Evolutionary conservation across 2,329 filamentous ascomycete species (phyloP).

Genomic region (Aspergillus sp.): DNA sequence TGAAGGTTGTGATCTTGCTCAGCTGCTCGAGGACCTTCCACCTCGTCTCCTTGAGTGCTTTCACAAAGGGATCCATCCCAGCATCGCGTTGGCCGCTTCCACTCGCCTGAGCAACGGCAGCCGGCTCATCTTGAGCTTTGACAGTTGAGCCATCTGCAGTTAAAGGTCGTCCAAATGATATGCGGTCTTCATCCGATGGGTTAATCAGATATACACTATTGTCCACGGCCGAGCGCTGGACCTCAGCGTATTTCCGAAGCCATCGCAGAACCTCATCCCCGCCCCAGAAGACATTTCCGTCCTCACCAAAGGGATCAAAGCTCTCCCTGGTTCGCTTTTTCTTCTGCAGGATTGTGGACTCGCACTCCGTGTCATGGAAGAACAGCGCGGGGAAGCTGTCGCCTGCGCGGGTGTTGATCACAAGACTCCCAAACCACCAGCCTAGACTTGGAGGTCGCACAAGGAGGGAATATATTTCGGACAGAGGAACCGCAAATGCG

Average conservation of each 20-base stretch:
- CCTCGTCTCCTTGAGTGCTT: slow-evolving; percentile 88
- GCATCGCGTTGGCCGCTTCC: slow-evolving; percentile 57
- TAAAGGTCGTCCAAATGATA: slow-evolving; percentile 66
- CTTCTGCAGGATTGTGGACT: slow-evolving; percentile 91
- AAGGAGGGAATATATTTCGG: slow-evolving; percentile 85
- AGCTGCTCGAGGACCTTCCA: slow-evolving; percentile 98
- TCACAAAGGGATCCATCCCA: slow-evolving; percentile 88
- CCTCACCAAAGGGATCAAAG: slow-evolving; percentile 87
- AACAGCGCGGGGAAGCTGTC: slow-evolving; percentile 95
- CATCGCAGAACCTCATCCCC: slow-evolving; percentile 93
- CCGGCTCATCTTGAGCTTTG: slow-evolving; percentile 39
- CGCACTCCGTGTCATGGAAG: slow-evolving; percentile 96
- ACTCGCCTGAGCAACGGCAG: slow-evolving; percentile 35
- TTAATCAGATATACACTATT: slow-evolving; percentile 90
- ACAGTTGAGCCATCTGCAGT: slow-evolving; percentile 46
- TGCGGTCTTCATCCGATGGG: slow-evolving; percentile 78
- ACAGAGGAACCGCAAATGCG: slow-evolving; percentile 87
- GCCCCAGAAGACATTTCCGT: slow-evolving; percentile 87
- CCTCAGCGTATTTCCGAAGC: slow-evolving; percentile 78
- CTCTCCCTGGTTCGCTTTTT: slow-evolving; percentile 79
- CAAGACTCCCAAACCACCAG: slow-evolving; percentile 97
- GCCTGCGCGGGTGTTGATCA: slow-evolving; percentile 87
- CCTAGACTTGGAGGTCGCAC: slow-evolving; percentile 89
- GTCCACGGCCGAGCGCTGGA: slow-evolving; percentile 83
- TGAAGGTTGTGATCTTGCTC: slow-evolving; percentile 96